A percentile compares a stretch with the other conserved stretches of the same genome.
phyloP scores from a whole-genome alignment of 2,329 filamentous ascomycete genomes.

The Neoarthrinium moseri region DNA sequence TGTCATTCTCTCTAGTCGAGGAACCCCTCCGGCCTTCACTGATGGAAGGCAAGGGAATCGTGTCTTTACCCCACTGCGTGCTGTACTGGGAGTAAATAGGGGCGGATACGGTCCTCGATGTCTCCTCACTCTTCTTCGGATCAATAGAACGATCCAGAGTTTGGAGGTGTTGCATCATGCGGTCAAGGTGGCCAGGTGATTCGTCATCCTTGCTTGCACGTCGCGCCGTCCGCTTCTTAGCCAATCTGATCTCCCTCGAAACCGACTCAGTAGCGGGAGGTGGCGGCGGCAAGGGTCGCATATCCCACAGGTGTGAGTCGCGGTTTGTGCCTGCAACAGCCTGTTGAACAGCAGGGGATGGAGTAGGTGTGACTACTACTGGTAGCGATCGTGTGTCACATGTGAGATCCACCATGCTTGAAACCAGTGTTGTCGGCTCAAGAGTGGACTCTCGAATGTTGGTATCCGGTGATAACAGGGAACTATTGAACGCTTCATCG shows the following conservation, averaged over 20 bases:
- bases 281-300: slow-evolving; percentile 49
- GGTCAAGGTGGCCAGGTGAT: slow-evolving; percentile 13
- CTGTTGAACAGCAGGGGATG: background rate
- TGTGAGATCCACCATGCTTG: slow-evolving; percentile 1
- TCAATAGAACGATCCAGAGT: slow-evolving; percentile 9
- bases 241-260: slow-evolving; percentile 20
- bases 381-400: background rate
- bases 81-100: slow-evolving; percentile 43
- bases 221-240: slow-evolving; percentile 17
- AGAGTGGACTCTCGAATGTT: slow-evolving; percentile 11
- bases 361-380: background rate
- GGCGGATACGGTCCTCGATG: slow-evolving; percentile 50
- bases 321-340: slow-evolving; percentile 9
- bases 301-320: slow-evolving; percentile 36
- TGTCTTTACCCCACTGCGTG: slow-evolving; percentile 32
- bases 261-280: slow-evolving; percentile 35
- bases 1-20: slow-evolving; percentile 23
- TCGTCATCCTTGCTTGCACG: slow-evolving; percentile 6
- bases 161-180: slow-evolving; percentile 17
- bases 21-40: slow-evolving; percentile 34
- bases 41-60: slow-evolving; percentile 46
- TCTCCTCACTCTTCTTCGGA: slow-evolving; percentile 24
- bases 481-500: slow-evolving; percentile 86
- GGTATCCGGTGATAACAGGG: slow-evolving; percentile 34
- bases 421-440: slow-evolving; percentile 11